A percentile compares a stretch with the other conserved stretches of the same genome.
These are phyloP conservation scores for Paramyrothecium roridum DNA, from an alignment of 2,329 filamentous ascomycete species.

Conservation along the genomic window DNA sequence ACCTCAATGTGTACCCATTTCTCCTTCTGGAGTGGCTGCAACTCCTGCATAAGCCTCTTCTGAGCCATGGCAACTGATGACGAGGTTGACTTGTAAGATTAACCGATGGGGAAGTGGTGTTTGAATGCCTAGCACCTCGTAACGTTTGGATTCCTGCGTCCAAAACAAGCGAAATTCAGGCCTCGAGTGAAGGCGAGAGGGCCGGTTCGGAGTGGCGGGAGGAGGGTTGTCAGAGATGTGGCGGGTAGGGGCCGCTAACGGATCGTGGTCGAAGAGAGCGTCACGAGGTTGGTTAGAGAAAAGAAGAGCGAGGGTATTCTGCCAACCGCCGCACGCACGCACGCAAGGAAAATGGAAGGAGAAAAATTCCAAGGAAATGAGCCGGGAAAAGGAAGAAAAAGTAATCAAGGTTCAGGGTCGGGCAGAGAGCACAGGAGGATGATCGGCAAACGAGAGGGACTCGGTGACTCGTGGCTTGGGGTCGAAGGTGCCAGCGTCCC, in stretches of 20 bases:
- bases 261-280: too few species aligned
- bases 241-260: too few species aligned
- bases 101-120: background rate
- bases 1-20: conserved; percentile 93
- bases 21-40: conserved; percentile 78
- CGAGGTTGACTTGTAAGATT: background rate
- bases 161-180: too few species aligned
- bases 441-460: too few species aligned
- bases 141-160: too few species aligned
- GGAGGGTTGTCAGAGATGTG: too few species aligned
- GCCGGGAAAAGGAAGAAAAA: background rate
- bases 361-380: background rate
- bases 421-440: background rate
- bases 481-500: background rate
- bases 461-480: background rate
- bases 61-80: conserved; percentile 41
- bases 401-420: background rate
- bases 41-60: conserved; percentile 85
- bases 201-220: too few species aligned
- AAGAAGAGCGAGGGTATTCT: too few species aligned
- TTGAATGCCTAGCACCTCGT: too few species aligned
- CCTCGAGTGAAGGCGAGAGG: too few species aligned
- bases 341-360: background rate
- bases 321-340: too few species aligned
- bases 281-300: too few species aligned